Percentiles rank a stretch among this genome's conserved stretches.
Conservation (phyloP, 2,329 filamentous ascomycete genomes). For the Fusarium bactridioides region DNA sequence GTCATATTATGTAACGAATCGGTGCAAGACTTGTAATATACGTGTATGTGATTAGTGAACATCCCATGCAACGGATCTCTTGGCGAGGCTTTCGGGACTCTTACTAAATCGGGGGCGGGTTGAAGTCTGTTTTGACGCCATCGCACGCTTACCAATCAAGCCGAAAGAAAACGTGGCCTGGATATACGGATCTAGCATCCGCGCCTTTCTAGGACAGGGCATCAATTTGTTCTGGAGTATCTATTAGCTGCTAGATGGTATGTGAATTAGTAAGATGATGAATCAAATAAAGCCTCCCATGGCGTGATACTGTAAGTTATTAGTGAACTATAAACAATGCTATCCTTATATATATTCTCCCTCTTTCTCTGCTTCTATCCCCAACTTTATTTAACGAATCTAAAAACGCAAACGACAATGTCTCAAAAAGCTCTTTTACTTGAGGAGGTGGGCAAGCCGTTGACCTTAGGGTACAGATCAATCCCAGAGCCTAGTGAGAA, state of each 20-base stretch:
- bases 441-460: background rate
- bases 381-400: background rate
- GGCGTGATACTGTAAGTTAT: no score
- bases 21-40: rapidly evolving
- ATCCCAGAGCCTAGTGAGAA: background rate
- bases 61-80: background rate
- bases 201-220: background rate
- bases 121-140: background rate
- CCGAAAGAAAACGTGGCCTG: background rate
- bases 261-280: background rate
- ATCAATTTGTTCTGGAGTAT: background rate
- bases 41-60: background rate
- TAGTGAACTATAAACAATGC: background rate
- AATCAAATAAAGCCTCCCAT: background rate
- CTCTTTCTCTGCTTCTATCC: background rate
- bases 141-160: background rate
- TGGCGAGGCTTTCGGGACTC: background rate
- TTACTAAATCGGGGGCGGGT: background rate
- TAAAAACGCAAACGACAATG: background rate
- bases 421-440: background rate
- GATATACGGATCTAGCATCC: background rate
- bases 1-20: rapidly evolving
- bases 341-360: background rate
- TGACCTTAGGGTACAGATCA: background rate
- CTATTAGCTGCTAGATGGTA: background rate